Evolutionary conservation across 1,284 basidiomycete species (phyloP), one percentile per base, ranked within the genome.

Genomic region (Puccinia novopanici): DNA sequence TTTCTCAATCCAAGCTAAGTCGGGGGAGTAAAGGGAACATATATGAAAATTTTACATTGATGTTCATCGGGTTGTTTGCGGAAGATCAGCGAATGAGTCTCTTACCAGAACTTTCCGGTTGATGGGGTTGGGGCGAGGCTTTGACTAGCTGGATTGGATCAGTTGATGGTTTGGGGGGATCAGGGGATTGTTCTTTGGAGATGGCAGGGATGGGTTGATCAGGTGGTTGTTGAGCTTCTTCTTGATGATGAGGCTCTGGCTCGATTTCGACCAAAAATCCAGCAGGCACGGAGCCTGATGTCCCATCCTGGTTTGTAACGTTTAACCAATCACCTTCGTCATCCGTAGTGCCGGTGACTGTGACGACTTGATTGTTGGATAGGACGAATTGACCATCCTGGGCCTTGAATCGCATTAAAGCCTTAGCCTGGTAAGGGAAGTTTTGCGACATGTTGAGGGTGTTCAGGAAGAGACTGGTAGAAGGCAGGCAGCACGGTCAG

Each of bases 351-450:
- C 54, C 78, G 5, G 70, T 80, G 52, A 80, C 78, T 19, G 78
- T 80, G 45, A 80, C 78, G n/a, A 74, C 12, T 27, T 61, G 45
- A 54, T 80, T 42, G 8, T n/a, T 57, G 4, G 37, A 42, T 30
- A 80, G 63, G 10, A 80, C 48, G 50, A 80, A 74, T 15, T 65
- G 78, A 13, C 78, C 78, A 74, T 80, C 78, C 71, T 80, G 78
- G 30, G 78, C 78, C 59, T 80, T 80, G 78, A 80, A 80, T 42
- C 78, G 63, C 78, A 80, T 73, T 70, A 80, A 55, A 34, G 78
- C 71, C 61, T 34, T 57, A 67, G 78, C 78, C 34, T 72, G 55
- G 54, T 80, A 80, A 24, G 78, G 78, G 45, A 74, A 80, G 37
- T 8, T 63, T 37, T 57, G 34, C 55, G 78, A 52, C 77, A 79